Evolutionary conservation across 345 rosid species (phyloP), one percentile per base, ranked within the genome.

Genomic region (Sonneratia alba): DNA sequence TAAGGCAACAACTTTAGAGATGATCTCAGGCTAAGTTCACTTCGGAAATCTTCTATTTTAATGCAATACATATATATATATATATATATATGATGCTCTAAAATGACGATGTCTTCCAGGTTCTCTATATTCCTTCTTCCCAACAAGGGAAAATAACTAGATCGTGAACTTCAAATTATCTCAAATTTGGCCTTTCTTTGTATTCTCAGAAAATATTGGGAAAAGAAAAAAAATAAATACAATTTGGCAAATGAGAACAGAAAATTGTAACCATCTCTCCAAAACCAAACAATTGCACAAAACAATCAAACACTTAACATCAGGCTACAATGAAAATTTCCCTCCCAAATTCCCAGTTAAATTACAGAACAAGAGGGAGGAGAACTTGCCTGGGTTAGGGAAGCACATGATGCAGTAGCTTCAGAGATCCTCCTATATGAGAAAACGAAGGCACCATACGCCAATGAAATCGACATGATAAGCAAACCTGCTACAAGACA

Each of bases 401-500:
- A 83, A 68, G 73, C 68, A 70, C 99, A 95, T 21, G 86, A 71
- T 71, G 86, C 79, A 6, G 97, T 87, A 75, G 91, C 92, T 61
- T 95, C 97, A 36, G 74, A 68, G 67, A 95, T 86, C 82, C 88
- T 87, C 70, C 69, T 80, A 65, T 85, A 87, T 7, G 98, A 86
- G 77, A 77, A 86, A 19, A 80, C 78, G 79, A 89, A 90, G 32
- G 86, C 85, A 36, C 96, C 93, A 69, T 82, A 89, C 2, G 72
- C 67, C 73, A 95, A 85, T 36, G 84, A 83, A 51, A 72, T 76
- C 14, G 81, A 74, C 96, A 91, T 90, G 76, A 74, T 66, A 72
- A 88, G 68, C 78, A 95, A 79, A 67, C 96, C 90, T 11, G 92
- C 85, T 70, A 86, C 94, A 64, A 95, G 96, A 80, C 88, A 89